Percentiles rank a stretch among this genome's conserved stretches.
Conservation (phyloP, 108 stramenopile species). For the Cyclotella atomus region DNA sequence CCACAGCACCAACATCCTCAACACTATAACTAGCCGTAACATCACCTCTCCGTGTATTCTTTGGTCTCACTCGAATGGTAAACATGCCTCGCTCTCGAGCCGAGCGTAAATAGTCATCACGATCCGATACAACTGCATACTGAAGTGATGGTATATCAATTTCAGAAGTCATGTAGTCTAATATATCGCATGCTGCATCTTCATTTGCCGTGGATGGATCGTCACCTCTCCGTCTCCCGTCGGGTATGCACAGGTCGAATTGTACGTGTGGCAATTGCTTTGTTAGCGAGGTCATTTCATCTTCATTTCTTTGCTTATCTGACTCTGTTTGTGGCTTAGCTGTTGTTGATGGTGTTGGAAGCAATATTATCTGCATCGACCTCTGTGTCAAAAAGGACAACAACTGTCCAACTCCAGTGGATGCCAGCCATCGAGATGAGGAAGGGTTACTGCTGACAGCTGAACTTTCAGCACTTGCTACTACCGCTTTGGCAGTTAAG, state of each 20-base stretch:
- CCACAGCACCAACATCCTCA: conserved; percentile 57
- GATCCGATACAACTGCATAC: conserved; percentile 72
- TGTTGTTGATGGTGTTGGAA: conserved; percentile 59
- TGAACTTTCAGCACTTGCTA: conserved; percentile 14
- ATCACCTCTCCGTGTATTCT: conserved; percentile 74
- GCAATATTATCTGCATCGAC: conserved; percentile 74
- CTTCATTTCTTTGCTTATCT: conserved; percentile 26
- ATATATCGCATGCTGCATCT: conserved; percentile 48
- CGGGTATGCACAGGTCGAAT: conserved; percentile 45
- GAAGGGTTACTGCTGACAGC: conserved; percentile 19
- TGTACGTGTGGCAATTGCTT: conserved; percentile 65
- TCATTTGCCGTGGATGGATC: conserved; percentile 36
- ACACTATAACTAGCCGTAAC: conserved; percentile 77
- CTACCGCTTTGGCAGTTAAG: conserved; percentile 69
- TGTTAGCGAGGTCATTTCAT: conserved; percentile 60
- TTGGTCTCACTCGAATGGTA: conserved; percentile 67
- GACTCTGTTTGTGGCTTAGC: conserved; percentile 32
- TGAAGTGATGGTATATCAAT: conserved; percentile 32
- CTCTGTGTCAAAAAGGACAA: conserved; percentile 66
- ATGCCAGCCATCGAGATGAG: conserved; percentile 72
- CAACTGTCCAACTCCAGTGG: conserved; percentile 71
- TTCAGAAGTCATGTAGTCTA: conserved; percentile 23
- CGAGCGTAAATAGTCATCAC: conserved; percentile 74
- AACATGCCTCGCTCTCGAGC: conserved; percentile 77
- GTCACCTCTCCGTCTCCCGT: conserved; percentile 43